phyloP scores from a whole-genome alignment of 192 early-diverging fungal species.

The Coemansia sp. region DNA sequence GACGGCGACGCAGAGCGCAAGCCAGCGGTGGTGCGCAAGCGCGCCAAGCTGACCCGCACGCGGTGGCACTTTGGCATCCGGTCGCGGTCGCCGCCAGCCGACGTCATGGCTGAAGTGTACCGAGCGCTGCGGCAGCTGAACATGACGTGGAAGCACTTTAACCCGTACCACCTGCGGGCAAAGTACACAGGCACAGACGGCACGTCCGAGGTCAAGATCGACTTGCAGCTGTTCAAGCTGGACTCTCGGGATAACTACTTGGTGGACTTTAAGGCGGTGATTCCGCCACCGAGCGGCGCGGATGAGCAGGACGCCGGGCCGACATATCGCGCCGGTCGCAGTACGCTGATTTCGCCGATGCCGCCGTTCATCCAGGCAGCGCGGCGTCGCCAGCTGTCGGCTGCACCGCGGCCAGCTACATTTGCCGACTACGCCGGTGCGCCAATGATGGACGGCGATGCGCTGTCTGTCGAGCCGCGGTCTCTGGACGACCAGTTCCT shows the following conservation, averaged over 20 bases:
- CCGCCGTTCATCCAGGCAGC: constrained; percentile 46
- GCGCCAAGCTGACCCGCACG: constrained; percentile 57
- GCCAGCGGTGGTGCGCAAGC: constrained; percentile 45
- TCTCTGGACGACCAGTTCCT: constrained; percentile 53
- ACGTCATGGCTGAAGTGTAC: constrained; percentile 98
- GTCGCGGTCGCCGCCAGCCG: constrained; percentile 81
- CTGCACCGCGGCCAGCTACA: constrained; percentile 25
- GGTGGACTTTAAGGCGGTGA: constrained; percentile 92
- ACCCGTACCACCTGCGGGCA: constrained; percentile 80
- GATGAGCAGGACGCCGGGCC: constrained; percentile 29
- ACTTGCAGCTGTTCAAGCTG: constrained; percentile 91
- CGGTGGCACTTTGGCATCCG: constrained; percentile 99
- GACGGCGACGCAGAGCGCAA: constrained; percentile 10
- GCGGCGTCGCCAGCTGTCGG: constrained; percentile 42
- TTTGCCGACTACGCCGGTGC: constrained; percentile 11
- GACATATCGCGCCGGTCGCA: constrained; percentile 35
- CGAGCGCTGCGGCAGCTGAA: constrained; percentile 82
- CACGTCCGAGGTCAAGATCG: constrained; percentile 72
- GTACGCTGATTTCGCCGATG: constrained; percentile 30
- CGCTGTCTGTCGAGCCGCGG: constrained; percentile 17
- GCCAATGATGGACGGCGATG: constrained; percentile 5
- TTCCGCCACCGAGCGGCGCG: constrained; percentile 29
- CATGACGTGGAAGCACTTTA: constrained; percentile 93
- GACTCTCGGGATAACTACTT: constrained; percentile 84
- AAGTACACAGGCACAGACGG: constrained; percentile 52